phyloP scores from a whole-genome alignment of 1,139 yeast genomes.

The Eremothecium coryli region DNA sequence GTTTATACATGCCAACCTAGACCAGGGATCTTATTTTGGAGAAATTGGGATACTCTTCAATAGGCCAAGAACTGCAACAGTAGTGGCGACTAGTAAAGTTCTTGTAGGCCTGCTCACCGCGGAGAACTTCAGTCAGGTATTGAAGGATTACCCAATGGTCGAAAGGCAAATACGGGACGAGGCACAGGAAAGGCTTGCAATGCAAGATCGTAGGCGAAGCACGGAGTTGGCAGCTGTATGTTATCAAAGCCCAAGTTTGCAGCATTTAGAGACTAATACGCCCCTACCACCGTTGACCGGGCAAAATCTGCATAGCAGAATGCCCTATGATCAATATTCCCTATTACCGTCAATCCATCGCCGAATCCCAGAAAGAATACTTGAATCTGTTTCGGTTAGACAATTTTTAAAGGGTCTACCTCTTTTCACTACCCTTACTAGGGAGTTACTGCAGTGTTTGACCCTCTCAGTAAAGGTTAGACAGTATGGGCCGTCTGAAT shows the following conservation, averaged over 20 bases:
- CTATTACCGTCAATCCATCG: too few species aligned
- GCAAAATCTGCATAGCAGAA: neutral
- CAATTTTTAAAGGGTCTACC: constrained; percentile 51
- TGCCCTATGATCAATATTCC: constrained; percentile 10
- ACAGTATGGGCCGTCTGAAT: constrained; percentile 46
- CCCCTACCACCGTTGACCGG: neutral
- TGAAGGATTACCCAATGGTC: constrained; percentile 53
- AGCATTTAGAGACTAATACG: neutral
- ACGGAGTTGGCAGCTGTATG: constrained; percentile 3
- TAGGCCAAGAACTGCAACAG: constrained; percentile 71
- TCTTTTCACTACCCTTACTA: constrained; percentile 48
- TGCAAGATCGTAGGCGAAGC: constrained; percentile 52
- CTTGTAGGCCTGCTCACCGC: constrained; percentile 59
- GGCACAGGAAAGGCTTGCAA: constrained; percentile 65
- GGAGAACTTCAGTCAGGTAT: constrained; percentile 49
- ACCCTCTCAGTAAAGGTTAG: constrained; percentile 56
- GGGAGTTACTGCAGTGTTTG: constrained; percentile 49
- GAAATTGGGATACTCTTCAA: constrained; percentile 70
- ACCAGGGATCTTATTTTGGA: constrained; percentile 65
- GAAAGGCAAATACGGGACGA: constrained; percentile 67
- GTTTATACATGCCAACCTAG: constrained; percentile 58
- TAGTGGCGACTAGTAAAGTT: constrained; percentile 60
- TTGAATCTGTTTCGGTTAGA: constrained; percentile 41
- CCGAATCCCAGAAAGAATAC: neutral
- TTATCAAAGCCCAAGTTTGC: neutral